Evolutionary conservation across 768 basidiomycete species (phyloP), one percentile per base, ranked within the genome.

Genomic region (Gautieria morchelliformis): DNA sequence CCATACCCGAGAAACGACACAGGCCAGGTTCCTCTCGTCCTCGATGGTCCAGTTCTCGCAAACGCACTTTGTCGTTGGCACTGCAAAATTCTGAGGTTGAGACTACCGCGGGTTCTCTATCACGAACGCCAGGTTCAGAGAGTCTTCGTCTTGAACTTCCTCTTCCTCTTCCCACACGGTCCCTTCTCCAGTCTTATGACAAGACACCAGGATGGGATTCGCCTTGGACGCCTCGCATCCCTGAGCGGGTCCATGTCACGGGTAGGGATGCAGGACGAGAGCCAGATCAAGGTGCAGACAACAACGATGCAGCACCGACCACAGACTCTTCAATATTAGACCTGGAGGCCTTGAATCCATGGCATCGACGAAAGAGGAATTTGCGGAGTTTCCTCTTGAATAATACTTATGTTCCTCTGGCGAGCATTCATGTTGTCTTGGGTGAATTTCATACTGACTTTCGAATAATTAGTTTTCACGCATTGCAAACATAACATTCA

Each of bases 401-500:
- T 50, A 89, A 92, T 62, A 69, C 78, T 54, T 89, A 89, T 67
- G 85, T 89, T 52, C 90, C 90, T 51, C 66, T 93, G 73, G 90
- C 90, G 62, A 53, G 80, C 27, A 27, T 27, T 69, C 22, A 22
- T 52, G 10, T 22, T 32, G 50, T 53, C 37, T 35, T 35, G 37
- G 24, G 27, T 27, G 37, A 52, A 32, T 11, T 20, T 22, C 8
- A 47, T 41, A 45, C 41, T 14, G 35, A 30, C 37, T 58, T 17
- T 42, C 20, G 41, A 14, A 17, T 32, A 44, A 32, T 50, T 62
- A 93, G 90, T 75, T 93, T 40, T 90, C 93, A 68, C 86, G 92
- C 53, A 78, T 90, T 62, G 78, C 85, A 67, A 93, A 93, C 66
- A 84, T 95, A 61, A 75, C 84, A 9, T 87, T 93, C 63, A 93